These are phyloP conservation scores for Lachnum nothofagi DNA, from an alignment of 2,329 filamentous ascomycete genomes.

Conservation along the genomic window DNA sequence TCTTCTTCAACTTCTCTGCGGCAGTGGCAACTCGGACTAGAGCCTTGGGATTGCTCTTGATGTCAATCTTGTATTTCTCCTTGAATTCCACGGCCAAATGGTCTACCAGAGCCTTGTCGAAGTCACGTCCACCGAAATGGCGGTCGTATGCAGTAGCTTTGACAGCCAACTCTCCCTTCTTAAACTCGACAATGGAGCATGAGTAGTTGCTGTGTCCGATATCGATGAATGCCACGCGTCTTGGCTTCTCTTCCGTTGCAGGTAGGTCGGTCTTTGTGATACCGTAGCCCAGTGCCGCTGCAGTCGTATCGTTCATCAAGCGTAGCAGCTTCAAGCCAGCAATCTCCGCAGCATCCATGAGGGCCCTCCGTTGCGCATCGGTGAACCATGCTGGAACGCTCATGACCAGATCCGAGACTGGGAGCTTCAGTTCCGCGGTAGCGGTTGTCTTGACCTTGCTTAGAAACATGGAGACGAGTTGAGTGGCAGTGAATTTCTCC, in stretches of 20 bases:
- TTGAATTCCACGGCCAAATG: conserved; percentile 95
- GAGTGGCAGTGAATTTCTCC: conserved; percentile 88
- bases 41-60: conserved; percentile 84
- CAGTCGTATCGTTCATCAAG: conserved; percentile 96
- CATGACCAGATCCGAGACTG: conserved; percentile 88
- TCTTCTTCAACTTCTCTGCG: conserved; percentile 97
- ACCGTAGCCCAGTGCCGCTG: conserved; percentile 90
- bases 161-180: conserved; percentile 91
- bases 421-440: conserved; percentile 78
- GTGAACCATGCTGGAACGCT: conserved; percentile 97
- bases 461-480: conserved; percentile 91
- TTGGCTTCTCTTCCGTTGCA: conserved; percentile 80
- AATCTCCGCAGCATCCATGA: conserved; percentile 89
- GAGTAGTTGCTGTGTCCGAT: conserved; percentile 97
- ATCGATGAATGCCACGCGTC: conserved; percentile 86
- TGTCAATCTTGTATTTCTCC: conserved; percentile 96
- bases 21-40: conserved; percentile 79
- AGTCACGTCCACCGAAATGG: conserved; percentile 95
- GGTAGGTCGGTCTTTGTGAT: conserved; percentile 97
- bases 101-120: conserved; percentile 90
- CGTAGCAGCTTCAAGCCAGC: conserved; percentile 88
- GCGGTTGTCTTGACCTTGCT: conserved; percentile 91
- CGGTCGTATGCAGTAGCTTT: conserved; percentile 89
- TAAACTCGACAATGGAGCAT: conserved; percentile 89
- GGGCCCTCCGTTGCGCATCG: conserved; percentile 80